phyloP scores from a whole-genome alignment of 768 basidiomycete genomes.

The Xerocomus brunneocitrinus region DNA sequence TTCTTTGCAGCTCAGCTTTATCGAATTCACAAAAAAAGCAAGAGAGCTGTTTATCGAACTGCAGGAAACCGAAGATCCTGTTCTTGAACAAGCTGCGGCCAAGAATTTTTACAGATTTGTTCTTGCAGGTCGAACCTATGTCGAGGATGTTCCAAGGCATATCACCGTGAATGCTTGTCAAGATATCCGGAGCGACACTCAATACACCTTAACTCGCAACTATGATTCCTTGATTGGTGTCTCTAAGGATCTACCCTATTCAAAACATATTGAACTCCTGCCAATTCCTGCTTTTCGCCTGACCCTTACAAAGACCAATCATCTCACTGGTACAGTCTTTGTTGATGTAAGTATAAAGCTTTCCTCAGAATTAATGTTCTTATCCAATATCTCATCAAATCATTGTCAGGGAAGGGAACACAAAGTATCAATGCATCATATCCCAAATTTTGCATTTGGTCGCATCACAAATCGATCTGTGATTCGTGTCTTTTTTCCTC shows the following conservation, averaged over 20 bases:
- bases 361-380: no score
- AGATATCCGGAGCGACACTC: background rate
- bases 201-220: background rate
- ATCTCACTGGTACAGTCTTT: background rate
- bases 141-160: background rate
- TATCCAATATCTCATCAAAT: background rate
- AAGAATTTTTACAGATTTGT: background rate
- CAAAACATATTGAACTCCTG: background rate
- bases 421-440: background rate
- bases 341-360: no score
- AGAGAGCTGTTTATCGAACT: no score
- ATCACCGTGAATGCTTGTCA: background rate
- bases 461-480: background rate
- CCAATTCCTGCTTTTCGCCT: slow-evolving; percentile 1
- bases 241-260: background rate
- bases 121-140: background rate
- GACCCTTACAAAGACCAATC: background rate
- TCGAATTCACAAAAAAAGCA: no score
- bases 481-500: background rate
- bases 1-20: no score
- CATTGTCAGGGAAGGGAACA: no score
- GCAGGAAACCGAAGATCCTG: no score
- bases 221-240: slow-evolving; percentile 9
- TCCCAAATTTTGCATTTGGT: background rate
- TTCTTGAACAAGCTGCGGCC: no score